These are phyloP conservation scores for Boletellus ananiceps DNA, from an alignment of 768 basidiomycete genomes.

Conservation along the genomic window DNA sequence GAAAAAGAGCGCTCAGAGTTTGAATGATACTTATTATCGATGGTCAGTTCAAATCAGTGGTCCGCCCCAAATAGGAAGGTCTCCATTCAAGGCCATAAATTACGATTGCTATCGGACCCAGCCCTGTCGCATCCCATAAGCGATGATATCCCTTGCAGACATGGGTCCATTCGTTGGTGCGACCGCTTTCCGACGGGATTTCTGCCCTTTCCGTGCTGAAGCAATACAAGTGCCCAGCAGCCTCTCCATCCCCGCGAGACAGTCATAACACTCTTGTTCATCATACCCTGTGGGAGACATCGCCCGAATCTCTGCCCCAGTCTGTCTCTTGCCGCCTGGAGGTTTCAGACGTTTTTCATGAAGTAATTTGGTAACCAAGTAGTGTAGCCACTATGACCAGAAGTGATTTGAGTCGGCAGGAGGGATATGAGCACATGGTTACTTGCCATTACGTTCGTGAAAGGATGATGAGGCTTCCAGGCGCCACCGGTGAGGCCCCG, in stretches of 20 bases:
- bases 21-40: neutral
- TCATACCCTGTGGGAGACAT: slow-evolving; percentile 39
- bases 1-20: neutral
- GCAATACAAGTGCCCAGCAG: slow-evolving; percentile 49
- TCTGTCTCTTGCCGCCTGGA: slow-evolving; percentile 42
- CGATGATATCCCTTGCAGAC: slow-evolving; percentile 60
- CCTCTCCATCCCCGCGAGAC: slow-evolving; percentile 60
- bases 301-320: slow-evolving; percentile 9
- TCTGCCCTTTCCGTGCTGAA: slow-evolving; percentile 30
- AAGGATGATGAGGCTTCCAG: slow-evolving; percentile 77
- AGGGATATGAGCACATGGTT: neutral
- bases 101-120: slow-evolving; percentile 45
- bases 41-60: neutral
- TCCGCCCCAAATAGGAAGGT: slow-evolving; percentile 15
- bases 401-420: slow-evolving; percentile 7
- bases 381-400: slow-evolving; percentile 79
- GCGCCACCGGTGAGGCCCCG: slow-evolving; percentile 47
- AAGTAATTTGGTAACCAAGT: slow-evolving; percentile 70
- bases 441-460: slow-evolving; percentile 88
- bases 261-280: slow-evolving; percentile 67
- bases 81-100: neutral
- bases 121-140: slow-evolving; percentile 53
- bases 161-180: slow-evolving; percentile 14
- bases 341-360: slow-evolving; percentile 61
- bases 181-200: slow-evolving; percentile 34